Evolutionary conservation across 2,329 filamentous ascomycete genomes (phyloP).

Genomic region (Stachybotrys chlorohalonatus): DNA sequence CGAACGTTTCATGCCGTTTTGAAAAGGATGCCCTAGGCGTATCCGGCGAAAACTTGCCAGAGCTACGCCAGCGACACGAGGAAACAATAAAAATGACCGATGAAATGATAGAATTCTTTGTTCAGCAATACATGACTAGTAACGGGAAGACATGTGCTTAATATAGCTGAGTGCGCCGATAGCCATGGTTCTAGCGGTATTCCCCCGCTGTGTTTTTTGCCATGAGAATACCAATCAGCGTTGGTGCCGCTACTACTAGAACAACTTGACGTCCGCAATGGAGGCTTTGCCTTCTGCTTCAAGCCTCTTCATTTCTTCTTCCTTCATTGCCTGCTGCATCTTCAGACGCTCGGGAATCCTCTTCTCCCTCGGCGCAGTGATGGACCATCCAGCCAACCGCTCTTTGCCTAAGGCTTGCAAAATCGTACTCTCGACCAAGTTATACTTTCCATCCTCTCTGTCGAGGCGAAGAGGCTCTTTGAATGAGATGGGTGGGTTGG

Average conservation of each 20-base stretch:
- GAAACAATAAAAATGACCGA: too few species aligned
- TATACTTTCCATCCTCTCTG: slow-evolving; percentile 36
- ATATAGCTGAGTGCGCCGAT: too few species aligned
- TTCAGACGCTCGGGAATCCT: slow-evolving; percentile 31
- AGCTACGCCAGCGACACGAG: too few species aligned
- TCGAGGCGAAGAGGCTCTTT: slow-evolving; percentile 43
- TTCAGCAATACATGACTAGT: too few species aligned
- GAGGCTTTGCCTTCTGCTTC: slow-evolving; percentile 8
- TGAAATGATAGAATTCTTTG: too few species aligned
- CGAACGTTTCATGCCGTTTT: too few species aligned
- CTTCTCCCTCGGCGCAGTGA: slow-evolving; percentile 35
- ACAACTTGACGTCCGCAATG: background rate
- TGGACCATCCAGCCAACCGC: slow-evolving; percentile 42
- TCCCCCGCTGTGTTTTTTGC: background rate
- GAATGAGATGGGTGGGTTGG: slow-evolving; percentile 39
- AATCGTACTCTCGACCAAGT: slow-evolving; percentile 46
- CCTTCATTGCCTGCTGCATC: slow-evolving; percentile 15
- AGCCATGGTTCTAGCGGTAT: too few species aligned
- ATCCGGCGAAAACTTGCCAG: too few species aligned
- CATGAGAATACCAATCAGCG: background rate
- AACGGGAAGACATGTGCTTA: too few species aligned
- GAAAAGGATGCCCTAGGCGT: too few species aligned
- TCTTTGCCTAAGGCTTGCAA: slow-evolving; percentile 37
- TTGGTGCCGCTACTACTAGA: background rate
- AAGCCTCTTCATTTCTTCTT: slow-evolving; percentile 32